Percentiles rank a stretch among this genome's conserved stretches.
phyloP scores from a whole-genome alignment of 2,329 filamentous ascomycete genomes.

The Beauveria sp. region DNA sequence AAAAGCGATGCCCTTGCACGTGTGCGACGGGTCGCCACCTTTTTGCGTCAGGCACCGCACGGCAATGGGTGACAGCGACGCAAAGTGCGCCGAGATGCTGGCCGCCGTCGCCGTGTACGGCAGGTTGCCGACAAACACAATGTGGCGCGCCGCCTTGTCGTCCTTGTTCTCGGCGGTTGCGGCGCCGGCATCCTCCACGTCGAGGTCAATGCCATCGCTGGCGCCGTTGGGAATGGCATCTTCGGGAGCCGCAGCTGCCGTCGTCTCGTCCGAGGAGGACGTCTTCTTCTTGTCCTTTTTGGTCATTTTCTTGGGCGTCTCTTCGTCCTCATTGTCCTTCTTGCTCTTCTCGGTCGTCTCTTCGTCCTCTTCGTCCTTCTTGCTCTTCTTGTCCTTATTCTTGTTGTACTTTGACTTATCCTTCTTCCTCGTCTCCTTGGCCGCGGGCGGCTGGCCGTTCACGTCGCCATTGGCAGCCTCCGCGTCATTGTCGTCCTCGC shows the following conservation, averaged over 20 bases:
- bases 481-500: conserved; percentile 21
- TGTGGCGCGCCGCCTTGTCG: conserved; percentile 24
- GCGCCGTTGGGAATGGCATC: conserved; percentile 26
- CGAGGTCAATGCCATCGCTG: conserved; percentile 12
- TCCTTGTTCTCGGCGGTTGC: conserved; percentile 13
- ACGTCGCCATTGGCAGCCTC: conserved; percentile 16
- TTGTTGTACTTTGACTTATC: conserved; percentile 8
- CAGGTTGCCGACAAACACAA: conserved; percentile 60
- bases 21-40: conserved; percentile 45
- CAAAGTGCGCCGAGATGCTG: conserved; percentile 68
- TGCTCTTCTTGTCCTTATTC: conserved; percentile 24
- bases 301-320: conserved; percentile 14
- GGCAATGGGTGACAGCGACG: conserved; percentile 46
- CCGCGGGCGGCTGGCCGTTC: conserved; percentile 17
- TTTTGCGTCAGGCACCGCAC: conserved; percentile 62
- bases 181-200: conserved; percentile 13
- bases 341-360: conserved; percentile 20
- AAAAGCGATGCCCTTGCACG: conserved; percentile 74
- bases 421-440: conserved; percentile 19
- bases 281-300: conserved; percentile 20
- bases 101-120: conserved; percentile 72
- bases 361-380: conserved; percentile 23
- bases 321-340: conserved; percentile 21
- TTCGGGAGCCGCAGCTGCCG: conserved; percentile 12
- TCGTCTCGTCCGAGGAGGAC: conserved; percentile 10